A percentile compares a stretch with the other conserved stretches of the same genome.
phyloP scores from a whole-genome alignment of 2,329 filamentous ascomycete genomes.

The Microsporum ferrugineum region DNA sequence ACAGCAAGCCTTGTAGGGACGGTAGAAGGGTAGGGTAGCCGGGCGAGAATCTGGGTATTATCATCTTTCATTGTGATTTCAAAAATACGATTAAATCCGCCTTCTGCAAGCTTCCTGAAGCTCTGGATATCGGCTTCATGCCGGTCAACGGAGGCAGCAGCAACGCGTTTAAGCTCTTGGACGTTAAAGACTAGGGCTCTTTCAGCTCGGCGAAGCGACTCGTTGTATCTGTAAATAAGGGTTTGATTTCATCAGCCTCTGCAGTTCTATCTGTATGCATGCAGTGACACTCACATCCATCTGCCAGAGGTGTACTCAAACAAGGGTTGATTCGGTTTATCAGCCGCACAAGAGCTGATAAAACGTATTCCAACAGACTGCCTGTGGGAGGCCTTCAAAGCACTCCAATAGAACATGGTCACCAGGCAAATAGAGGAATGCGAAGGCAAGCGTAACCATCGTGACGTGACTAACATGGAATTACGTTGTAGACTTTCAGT shows the following conservation, averaged over 20 bases:
- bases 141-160: background rate
- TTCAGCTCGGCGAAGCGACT: background rate
- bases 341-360: background rate
- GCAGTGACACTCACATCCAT: slow-evolving; percentile 2
- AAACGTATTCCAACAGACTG: background rate
- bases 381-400: background rate
- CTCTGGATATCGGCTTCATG: background rate
- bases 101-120: background rate
- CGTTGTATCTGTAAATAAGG: slow-evolving; percentile 8
- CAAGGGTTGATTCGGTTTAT: background rate
- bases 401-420: background rate
- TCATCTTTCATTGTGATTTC: background rate
- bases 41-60: background rate
- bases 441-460: too few species aligned
- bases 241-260: background rate
- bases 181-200: slow-evolving; percentile 4
- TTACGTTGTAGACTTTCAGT: too few species aligned
- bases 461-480: too few species aligned
- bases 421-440: background rate
- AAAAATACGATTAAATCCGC: background rate
- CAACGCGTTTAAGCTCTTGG: background rate
- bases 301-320: slow-evolving; percentile 6
- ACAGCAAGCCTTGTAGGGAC: background rate
- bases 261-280: too few species aligned
- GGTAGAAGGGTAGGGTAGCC: background rate